Percentiles rank a stretch among this genome's conserved stretches.
Evolutionary conservation across 306 rosid genomes (phyloP).

Genomic region (Calophaca sinica): DNA sequence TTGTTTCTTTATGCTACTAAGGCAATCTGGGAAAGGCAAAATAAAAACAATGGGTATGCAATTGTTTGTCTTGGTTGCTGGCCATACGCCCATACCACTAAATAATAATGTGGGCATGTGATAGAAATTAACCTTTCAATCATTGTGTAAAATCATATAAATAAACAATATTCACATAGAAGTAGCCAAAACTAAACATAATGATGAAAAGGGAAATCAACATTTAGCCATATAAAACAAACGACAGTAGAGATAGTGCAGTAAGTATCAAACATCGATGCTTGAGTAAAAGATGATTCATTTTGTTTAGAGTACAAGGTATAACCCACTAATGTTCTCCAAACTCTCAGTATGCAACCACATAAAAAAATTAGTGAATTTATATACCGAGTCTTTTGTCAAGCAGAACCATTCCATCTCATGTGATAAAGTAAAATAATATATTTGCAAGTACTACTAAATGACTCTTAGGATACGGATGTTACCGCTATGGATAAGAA

Average conservation of each 20-base stretch:
- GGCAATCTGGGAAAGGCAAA: not conserved
- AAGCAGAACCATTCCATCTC: not conserved
- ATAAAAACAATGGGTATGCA: too few relatives aligned
- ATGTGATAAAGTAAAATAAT: not conserved
- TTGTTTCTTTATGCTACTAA: not conserved
- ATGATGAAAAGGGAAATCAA: too few relatives aligned
- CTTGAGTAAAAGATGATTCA: not conserved
- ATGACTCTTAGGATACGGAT: slow-evolving; percentile 1
- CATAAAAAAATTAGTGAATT: not conserved
- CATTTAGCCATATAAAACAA: not conserved
- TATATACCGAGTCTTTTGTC: not conserved
- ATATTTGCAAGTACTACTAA: not conserved
- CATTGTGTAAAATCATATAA: too few relatives aligned
- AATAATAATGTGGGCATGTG: too few relatives aligned
- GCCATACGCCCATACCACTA: too few relatives aligned
- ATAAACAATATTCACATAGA: too few relatives aligned
- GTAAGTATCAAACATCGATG: not conserved
- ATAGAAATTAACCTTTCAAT: too few relatives aligned
- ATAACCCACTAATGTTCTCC: not conserved
- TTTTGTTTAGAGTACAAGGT: not conserved
- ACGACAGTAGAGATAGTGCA: not conserved
- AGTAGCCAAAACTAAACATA: too few relatives aligned
- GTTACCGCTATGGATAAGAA: not conserved
- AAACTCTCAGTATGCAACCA: not conserved
- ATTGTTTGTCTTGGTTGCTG: too few relatives aligned